A percentile compares a stretch with the other conserved stretches of the same genome.
Conservation (phyloP, 2,329 filamentous ascomycete species). For the Scedosporium minutisporum region DNA sequence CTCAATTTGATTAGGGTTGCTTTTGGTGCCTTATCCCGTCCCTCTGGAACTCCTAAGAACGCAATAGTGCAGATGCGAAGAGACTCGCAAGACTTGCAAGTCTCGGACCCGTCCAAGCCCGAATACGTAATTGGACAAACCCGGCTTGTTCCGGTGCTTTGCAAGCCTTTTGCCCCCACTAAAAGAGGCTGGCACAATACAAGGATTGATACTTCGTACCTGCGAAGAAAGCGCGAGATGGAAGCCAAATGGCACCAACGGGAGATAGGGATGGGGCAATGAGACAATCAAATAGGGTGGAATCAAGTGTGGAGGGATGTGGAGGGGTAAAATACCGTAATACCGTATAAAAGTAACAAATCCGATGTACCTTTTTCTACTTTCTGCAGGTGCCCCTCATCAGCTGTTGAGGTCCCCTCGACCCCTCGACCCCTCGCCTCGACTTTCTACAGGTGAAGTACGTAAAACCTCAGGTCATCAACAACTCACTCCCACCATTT, state of each 20-base stretch:
- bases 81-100: not conserved
- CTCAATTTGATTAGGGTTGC: not conserved
- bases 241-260: too few relatives aligned
- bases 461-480: not conserved
- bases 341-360: too few relatives aligned
- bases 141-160: not conserved
- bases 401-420: conserved; percentile 3
- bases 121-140: conserved; percentile 2
- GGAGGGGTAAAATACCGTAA: too few relatives aligned
- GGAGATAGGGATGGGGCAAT: too few relatives aligned
- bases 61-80: not conserved
- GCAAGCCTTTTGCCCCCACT: not conserved
- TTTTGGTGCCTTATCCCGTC: not conserved
- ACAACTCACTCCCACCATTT: not conserved
- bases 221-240: too few relatives aligned
- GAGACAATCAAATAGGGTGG: too few relatives aligned
- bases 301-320: too few relatives aligned
- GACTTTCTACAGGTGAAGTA: not conserved
- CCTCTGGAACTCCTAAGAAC: not conserved
- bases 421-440: not conserved
- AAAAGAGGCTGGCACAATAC: not conserved
- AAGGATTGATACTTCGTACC: too few relatives aligned
- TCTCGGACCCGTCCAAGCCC: not conserved
- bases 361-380: too few relatives aligned
- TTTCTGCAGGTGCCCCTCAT: conserved; percentile 1